A percentile compares a stretch with the other conserved stretches of the same genome.
These are phyloP conservation scores for Solanum aculeatissimum DNA, from an alignment of 305 asterid species.

Conservation along the genomic window DNA sequence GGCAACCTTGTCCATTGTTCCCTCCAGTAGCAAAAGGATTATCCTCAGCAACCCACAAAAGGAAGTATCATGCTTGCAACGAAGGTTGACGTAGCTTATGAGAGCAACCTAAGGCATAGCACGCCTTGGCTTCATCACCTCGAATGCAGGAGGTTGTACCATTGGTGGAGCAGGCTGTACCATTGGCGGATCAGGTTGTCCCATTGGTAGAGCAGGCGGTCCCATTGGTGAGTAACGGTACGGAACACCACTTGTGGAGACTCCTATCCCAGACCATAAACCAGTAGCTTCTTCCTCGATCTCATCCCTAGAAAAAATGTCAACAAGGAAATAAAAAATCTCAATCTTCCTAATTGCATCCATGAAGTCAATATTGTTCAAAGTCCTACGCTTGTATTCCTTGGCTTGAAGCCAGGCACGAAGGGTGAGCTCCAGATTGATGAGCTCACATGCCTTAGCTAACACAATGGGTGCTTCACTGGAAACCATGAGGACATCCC, in stretches of 20 bases:
- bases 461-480: no score
- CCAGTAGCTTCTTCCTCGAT: conserved; percentile 50
- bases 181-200: no score
- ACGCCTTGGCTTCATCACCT: conserved; percentile 41
- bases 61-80: conserved; percentile 48
- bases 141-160: neutral
- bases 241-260: conserved; percentile 41
- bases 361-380: neutral
- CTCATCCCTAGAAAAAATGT: conserved; percentile 77
- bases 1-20: conserved; percentile 45
- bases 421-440: conserved; percentile 78
- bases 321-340: conserved; percentile 71
- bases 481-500: no score
- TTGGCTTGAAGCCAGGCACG: conserved; percentile 91
- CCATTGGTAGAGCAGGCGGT: neutral
- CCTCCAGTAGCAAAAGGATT: conserved; percentile 44
- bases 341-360: conserved; percentile 2
- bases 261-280: conserved; percentile 21
- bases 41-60: conserved; percentile 57
- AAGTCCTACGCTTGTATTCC: conserved; percentile 80
- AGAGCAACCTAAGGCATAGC: conserved; percentile 41
- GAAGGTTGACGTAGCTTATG: conserved; percentile 34
- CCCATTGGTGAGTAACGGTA: conserved; percentile 58
- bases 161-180: no score
- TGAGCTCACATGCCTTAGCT: no score